A percentile compares a stretch with the other conserved stretches of the same genome.
Conservation (phyloP, 2,329 filamentous ascomycete species). For the Cryphonectria nitschkei region DNA sequence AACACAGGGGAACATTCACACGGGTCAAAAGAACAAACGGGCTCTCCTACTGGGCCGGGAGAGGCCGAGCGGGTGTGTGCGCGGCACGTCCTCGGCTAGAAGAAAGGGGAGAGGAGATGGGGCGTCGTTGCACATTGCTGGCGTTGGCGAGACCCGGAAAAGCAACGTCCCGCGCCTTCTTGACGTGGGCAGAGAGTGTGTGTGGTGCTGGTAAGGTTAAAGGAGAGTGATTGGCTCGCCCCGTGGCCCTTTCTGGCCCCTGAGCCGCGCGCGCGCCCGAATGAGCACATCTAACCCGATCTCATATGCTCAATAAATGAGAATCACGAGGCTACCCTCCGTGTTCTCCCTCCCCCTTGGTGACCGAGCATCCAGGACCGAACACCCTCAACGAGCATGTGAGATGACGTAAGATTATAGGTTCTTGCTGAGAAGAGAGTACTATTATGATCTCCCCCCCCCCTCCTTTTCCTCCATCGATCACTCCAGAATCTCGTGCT, state of each 20-base stretch:
- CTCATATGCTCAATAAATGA: not conserved
- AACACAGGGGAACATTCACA: not conserved
- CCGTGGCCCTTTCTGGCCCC: not conserved
- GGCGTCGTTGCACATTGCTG: not conserved
- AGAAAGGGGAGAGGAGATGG: not conserved
- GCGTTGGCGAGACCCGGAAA: not conserved
- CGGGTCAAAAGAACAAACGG: too few relatives aligned
- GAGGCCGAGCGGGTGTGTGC: not conserved
- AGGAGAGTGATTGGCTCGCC: not conserved
- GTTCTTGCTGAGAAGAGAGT: not conserved
- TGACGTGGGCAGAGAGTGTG: not conserved
- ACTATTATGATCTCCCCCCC: not conserved
- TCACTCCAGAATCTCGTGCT: not conserved
- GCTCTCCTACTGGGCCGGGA: not conserved
- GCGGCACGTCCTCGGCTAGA: not conserved
- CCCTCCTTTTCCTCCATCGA: not conserved
- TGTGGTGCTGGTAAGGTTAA: not conserved
- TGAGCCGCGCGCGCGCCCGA: not conserved
- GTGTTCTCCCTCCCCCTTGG: not conserved
- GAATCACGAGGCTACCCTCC: not conserved
- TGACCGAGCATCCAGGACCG: not conserved
- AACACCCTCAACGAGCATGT: not conserved
- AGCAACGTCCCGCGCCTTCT: not conserved
- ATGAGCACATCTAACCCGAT: not conserved
- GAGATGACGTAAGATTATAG: constrained; percentile 15